Conservation (phyloP, 2,329 filamentous ascomycete genomes). For the Phaeoacremonium minimum region DNA sequence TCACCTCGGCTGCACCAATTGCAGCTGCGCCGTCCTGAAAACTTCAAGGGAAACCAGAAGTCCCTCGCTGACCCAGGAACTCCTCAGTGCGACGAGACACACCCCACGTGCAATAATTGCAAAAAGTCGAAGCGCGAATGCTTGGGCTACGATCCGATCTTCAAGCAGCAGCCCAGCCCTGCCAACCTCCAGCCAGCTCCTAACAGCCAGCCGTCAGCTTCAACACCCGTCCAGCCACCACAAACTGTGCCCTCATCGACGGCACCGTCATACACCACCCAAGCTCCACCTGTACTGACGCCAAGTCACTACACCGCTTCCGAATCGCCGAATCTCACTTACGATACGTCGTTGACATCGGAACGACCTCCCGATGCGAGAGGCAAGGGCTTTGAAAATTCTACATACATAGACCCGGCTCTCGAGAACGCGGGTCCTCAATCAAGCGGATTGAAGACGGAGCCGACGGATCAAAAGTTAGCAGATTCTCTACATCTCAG, state of each 20-base stretch:
- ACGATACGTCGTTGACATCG: slow-evolving; percentile 25
- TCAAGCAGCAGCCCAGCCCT: slow-evolving; percentile 69
- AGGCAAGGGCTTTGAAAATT: slow-evolving; percentile 42
- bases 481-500: slow-evolving; percentile 40
- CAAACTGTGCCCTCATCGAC: slow-evolving; percentile 27
- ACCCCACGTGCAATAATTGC: slow-evolving; percentile 88
- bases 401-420: slow-evolving; percentile 27
- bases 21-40: too few relatives aligned
- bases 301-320: slow-evolving; percentile 6
- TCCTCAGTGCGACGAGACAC: slow-evolving; percentile 96
- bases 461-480: slow-evolving; percentile 11
- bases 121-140: slow-evolving; percentile 86
- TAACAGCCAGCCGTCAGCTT: slow-evolving; percentile 32
- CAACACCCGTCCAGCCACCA: slow-evolving; percentile 26
- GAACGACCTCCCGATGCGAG: slow-evolving; percentile 27
- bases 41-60: too few relatives aligned
- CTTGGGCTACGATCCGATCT: slow-evolving; percentile 81
- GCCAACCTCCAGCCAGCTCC: slow-evolving; percentile 69
- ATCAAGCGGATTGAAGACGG: not conserved
- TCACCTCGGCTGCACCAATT: too few relatives aligned
- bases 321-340: slow-evolving; percentile 16
- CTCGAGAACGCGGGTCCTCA: slow-evolving; percentile 12
- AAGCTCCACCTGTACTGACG: slow-evolving; percentile 9
- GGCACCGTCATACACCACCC: slow-evolving; percentile 27
- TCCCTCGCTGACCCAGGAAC: too few relatives aligned